A percentile compares a stretch with the other conserved stretches of the same genome.
Evolutionary conservation across 306 rosid genomes (phyloP).

Genomic region (Glycyrrhiza uralensis): DNA sequence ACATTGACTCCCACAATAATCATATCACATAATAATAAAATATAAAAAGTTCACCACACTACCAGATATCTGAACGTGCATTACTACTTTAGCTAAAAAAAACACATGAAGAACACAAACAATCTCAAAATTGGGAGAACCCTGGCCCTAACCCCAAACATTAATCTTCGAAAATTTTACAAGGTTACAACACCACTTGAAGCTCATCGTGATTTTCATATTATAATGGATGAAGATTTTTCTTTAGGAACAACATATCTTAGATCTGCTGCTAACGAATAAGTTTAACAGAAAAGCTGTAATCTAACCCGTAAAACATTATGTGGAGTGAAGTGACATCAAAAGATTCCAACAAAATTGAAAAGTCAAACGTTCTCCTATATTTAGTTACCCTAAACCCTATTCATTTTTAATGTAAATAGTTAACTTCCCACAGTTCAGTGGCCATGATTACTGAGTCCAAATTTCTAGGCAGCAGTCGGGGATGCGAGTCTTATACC

Average conservation of each 20-base stretch:
- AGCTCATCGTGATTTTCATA: neutral
- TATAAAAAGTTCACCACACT: neutral
- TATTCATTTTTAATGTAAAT: neutral
- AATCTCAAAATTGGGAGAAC: conserved; percentile 12
- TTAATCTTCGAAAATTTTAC: neutral
- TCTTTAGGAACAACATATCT: neutral
- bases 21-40: neutral
- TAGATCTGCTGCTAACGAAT: neutral
- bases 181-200: neutral
- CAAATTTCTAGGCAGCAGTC: neutral
- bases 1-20: neutral
- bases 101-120: too few species aligned
- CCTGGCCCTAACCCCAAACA: neutral
- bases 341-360: neutral
- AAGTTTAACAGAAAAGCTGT: neutral
- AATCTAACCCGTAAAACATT: neutral
- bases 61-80: conserved; percentile 8
- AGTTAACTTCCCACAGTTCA: neutral
- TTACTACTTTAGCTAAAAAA: neutral
- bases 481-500: neutral
- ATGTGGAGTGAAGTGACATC: neutral
- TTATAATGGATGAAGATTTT: neutral
- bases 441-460: neutral
- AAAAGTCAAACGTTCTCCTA: neutral
- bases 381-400: neutral